phyloP scores from a whole-genome alignment of 192 early-diverging fungal genomes.

The Backusella liffmaniae region DNA sequence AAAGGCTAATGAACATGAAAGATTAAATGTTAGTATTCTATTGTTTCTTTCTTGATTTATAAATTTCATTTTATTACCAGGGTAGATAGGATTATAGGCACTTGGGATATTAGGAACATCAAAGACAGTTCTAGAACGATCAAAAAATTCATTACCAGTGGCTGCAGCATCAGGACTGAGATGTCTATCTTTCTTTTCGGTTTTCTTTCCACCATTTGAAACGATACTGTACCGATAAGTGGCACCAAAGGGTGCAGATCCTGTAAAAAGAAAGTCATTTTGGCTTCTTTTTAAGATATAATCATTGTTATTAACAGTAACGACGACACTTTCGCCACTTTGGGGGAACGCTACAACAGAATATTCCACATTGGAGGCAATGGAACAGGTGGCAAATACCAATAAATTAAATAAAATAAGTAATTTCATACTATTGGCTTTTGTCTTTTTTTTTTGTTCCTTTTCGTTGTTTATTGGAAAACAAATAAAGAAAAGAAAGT shows the following conservation, averaged over 20 bases:
- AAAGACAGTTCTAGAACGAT: conserved; percentile 31
- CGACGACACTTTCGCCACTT: conserved; percentile 9
- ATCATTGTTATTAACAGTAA: conserved; percentile 15
- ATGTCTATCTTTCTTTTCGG: neutral
- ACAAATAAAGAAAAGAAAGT: neutral
- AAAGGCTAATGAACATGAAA: conserved; percentile 12
- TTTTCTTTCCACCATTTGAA: neutral
- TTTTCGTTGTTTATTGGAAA: neutral
- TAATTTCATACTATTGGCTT: neutral
- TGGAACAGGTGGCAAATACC: neutral
- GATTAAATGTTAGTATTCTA: neutral
- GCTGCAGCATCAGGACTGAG: neutral
- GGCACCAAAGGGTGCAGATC: conserved; percentile 9
- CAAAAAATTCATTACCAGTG: conserved; percentile 45
- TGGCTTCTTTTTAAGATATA: neutral
- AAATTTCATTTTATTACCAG: conserved; percentile 26
- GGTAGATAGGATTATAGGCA: conserved; percentile 37
- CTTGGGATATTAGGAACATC: conserved; percentile 34
- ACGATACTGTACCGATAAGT: conserved; percentile 13
- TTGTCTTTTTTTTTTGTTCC: neutral
- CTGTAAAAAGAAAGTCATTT: neutral
- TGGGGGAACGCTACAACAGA: conserved; percentile 22
- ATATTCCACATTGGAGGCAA: conserved; percentile 17
- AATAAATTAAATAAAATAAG: neutral
- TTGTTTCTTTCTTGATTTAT: neutral